Conservation (phyloP, 306 rosid species). For the Argentina anserina region DNA sequence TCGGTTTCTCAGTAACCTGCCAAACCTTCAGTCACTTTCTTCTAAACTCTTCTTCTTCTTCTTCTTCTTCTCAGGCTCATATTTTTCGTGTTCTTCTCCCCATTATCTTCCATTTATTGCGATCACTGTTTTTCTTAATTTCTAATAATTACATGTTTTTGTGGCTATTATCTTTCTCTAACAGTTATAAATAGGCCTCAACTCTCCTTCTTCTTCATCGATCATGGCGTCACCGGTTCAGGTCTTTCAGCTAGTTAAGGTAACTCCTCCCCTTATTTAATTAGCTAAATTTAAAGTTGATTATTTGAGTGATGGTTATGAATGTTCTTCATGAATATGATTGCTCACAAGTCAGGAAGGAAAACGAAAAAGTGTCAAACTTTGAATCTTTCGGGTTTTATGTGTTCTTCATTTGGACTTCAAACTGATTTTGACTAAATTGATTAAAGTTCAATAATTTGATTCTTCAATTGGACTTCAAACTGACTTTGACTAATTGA, state of each 20-base stretch:
- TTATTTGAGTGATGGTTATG: too few species aligned
- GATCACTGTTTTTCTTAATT: not conserved
- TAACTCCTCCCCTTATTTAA: not conserved
- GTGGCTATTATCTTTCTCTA: not conserved
- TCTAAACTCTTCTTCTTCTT: conserved; percentile 9
- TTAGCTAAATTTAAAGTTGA: too few species aligned
- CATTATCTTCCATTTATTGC: conserved; percentile 15
- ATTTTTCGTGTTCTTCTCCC: conserved; percentile 6
- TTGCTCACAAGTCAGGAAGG: not conserved
- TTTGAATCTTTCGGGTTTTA: not conserved
- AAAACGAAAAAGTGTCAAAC: not conserved
- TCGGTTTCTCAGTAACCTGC: not conserved
- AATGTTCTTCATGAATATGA: not conserved
- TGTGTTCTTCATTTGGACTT: not conserved
- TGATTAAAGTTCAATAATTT: too few species aligned
- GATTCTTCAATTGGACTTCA: too few species aligned
- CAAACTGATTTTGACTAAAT: too few species aligned
- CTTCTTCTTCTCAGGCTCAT: not conserved
- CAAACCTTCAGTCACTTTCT: conserved; percentile 13
- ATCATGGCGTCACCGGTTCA: not conserved
- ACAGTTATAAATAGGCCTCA: conserved; percentile 4
- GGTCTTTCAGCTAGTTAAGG: not conserved
- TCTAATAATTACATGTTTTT: not conserved
- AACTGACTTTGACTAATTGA: not conserved
- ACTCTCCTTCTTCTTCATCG: not conserved